Percentiles rank a stretch among this genome's conserved stretches.
Conservation (phyloP, 106 monocot genomes). For the Dioscorea alata region DNA sequence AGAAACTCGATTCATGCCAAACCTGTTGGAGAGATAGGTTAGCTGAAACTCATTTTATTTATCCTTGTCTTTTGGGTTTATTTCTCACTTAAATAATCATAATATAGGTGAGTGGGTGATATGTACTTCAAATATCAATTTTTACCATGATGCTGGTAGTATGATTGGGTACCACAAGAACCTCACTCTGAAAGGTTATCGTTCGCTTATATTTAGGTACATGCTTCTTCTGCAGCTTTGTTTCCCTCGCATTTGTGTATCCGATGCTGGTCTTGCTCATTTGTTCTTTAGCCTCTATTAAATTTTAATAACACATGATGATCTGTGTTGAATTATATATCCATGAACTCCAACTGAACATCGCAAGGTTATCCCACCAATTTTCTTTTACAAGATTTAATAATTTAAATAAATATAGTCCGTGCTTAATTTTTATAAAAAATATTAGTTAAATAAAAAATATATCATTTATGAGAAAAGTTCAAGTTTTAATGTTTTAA, state of each 20-base stretch:
- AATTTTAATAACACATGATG: not conserved
- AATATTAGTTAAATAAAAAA: too few species aligned
- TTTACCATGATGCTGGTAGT: conserved; percentile 79
- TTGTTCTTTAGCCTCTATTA: not conserved
- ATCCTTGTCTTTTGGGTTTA: not conserved
- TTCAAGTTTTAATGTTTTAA: too few species aligned
- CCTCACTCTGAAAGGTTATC: conserved; percentile 59
- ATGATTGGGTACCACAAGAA: conserved; percentile 90
- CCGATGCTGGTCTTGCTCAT: too few species aligned
- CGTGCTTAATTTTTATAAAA: too few species aligned
- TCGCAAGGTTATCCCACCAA: too few species aligned
- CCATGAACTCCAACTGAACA: too few species aligned
- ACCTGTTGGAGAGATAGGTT: conserved; percentile 31
- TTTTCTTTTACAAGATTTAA: too few species aligned
- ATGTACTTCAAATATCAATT: conserved; percentile 48
- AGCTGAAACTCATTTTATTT: not conserved
- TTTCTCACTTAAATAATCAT: not conserved
- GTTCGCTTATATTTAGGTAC: conserved; percentile 81
- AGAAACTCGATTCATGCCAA: conserved; percentile 86
- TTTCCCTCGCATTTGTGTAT: too few species aligned
- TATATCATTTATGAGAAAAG: too few species aligned
- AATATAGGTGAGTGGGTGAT: conserved; percentile 39
- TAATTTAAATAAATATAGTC: too few species aligned
- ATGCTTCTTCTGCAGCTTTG: not conserved
- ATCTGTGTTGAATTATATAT: too few species aligned